Conservation (phyloP, 352 stramenopile genomes). For the Phytophthora pisi region DNA sequence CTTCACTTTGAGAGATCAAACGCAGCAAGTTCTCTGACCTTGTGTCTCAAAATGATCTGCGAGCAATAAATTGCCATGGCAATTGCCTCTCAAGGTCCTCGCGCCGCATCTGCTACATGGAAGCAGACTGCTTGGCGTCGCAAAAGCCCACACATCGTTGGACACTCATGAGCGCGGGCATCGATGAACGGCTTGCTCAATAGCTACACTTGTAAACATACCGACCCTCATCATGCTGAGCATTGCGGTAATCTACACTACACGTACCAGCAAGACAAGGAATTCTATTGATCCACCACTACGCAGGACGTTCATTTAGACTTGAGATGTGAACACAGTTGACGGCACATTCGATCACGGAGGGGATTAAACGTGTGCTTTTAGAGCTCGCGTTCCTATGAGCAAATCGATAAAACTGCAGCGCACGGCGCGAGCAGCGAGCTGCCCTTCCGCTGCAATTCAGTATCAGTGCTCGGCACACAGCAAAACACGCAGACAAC, state of each 20-base stretch:
- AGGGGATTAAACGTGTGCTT: constrained; percentile 84
- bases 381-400: constrained; percentile 84
- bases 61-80: not conserved
- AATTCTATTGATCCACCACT: too few relatives aligned
- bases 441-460: constrained; percentile 63
- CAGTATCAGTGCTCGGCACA: constrained; percentile 71
- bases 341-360: constrained; percentile 85
- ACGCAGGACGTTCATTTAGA: not conserved
- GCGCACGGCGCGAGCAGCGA: constrained; percentile 42
- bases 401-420: constrained; percentile 87
- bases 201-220: not conserved
- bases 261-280: not conserved
- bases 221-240: too few relatives aligned
- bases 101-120: not conserved
- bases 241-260: too few relatives aligned
- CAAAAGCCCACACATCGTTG: not conserved
- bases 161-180: not conserved
- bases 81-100: not conserved
- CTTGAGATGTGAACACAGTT: constrained; percentile 74
- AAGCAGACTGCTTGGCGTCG: not conserved
- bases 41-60: not conserved
- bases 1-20: not conserved
- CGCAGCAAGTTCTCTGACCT: not conserved
- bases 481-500: not conserved
- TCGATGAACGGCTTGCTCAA: not conserved